phyloP scores from a whole-genome alignment of 2,329 filamentous ascomycete species.

The Thermoascus crustaceus region DNA sequence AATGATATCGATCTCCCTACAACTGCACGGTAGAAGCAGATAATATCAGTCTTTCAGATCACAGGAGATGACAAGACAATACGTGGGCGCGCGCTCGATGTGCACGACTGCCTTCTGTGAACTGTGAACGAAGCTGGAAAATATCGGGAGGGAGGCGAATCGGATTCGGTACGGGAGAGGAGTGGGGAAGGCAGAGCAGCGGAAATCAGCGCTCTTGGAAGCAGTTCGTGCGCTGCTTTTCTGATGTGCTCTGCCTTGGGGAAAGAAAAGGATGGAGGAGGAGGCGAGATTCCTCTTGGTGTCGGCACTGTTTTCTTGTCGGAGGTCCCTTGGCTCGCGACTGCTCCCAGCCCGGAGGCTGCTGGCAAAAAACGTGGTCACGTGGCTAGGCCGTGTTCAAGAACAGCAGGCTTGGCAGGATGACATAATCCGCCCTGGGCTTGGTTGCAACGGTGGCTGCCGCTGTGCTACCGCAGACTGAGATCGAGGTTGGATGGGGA shows the following conservation, averaged over 20 bases:
- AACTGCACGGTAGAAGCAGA: too few relatives aligned
- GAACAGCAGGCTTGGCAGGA: background rate
- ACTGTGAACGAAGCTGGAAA: background rate
- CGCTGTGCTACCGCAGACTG: too few relatives aligned
- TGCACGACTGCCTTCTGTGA: background rate
- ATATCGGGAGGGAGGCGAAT: background rate
- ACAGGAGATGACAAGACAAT: background rate
- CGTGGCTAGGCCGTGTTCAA: background rate
- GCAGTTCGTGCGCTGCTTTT: background rate
- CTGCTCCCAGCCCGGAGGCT: background rate
- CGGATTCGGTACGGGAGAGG: background rate
- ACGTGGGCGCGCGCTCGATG: background rate
- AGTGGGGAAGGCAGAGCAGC: background rate
- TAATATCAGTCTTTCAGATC: background rate
- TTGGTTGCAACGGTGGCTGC: too few relatives aligned
- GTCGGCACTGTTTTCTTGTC: background rate
- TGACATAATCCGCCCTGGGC: background rate
- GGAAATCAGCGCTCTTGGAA: background rate
- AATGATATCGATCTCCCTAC: too few relatives aligned
- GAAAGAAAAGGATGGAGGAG: background rate
- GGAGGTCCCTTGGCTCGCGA: conserved; percentile 1
- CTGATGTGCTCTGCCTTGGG: background rate
- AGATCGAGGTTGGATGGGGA: too few relatives aligned
- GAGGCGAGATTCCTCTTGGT: background rate
- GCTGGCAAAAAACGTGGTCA: background rate